phyloP scores from a whole-genome alignment of 1,284 basidiomycete genomes.

The Ceratobasidium sp. region DNA sequence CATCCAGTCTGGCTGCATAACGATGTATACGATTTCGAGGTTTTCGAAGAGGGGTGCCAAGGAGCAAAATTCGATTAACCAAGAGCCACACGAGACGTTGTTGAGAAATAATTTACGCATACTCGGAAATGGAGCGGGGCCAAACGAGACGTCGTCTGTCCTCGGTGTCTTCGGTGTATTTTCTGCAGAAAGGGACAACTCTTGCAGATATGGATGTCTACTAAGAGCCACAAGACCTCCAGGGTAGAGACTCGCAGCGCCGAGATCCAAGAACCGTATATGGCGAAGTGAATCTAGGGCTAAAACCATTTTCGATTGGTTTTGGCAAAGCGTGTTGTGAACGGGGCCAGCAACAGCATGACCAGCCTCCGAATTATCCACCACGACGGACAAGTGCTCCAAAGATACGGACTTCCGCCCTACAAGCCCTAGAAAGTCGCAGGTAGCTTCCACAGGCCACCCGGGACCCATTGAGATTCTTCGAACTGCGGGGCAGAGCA shows the following conservation, averaged over 20 bases:
- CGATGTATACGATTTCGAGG: neutral
- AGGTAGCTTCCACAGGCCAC: neutral
- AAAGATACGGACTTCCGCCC: neutral
- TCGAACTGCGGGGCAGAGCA: neutral
- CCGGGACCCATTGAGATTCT: neutral
- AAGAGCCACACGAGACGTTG: neutral
- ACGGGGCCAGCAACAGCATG: neutral
- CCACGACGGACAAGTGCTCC: neutral
- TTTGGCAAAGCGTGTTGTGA: neutral
- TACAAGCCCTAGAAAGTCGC: neutral
- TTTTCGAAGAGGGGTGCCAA: neutral
- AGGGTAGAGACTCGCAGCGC: neutral
- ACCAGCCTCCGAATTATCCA: neutral
- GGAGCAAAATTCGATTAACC: neutral
- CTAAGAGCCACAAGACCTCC: neutral
- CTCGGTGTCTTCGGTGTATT: neutral
- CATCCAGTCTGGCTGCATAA: neutral
- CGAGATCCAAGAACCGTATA: neutral
- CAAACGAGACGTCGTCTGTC: neutral
- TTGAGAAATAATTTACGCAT: neutral
- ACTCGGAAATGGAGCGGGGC: neutral
- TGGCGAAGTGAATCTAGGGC: neutral
- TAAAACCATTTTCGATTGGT: neutral
- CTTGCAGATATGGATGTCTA: neutral
- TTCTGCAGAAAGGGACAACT: neutral